Base-by-base conservation (phyloP, 495 filamentous ascomycete species). In the Friedmanniomyces endolithicus region DNA sequence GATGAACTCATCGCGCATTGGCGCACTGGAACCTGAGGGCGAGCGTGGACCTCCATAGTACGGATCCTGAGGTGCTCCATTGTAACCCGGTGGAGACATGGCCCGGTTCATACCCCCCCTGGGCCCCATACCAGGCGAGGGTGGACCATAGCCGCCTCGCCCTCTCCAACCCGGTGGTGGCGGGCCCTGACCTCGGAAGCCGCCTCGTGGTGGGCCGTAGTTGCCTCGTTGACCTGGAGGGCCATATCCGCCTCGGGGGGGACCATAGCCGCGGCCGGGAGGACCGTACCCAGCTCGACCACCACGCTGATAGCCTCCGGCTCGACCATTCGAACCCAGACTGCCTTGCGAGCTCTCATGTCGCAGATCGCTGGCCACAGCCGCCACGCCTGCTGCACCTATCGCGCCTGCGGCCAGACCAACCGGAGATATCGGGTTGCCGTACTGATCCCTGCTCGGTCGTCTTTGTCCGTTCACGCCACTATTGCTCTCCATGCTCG, bases 341-440 rank as follows among this genome's bases (percentile, higher is more conserved):
- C 55, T 47, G 25, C 58, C 54, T 39, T 63, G 62, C 8, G 61
- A 63, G 53, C 82, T 81, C 39, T 81, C 79, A 53, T 76, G 72
- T 57, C 77, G 75, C 65, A 82, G 66, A 11, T 48, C 70, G 61
- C 0, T 71, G 70, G 47, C 54, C 8, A 19, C 65, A 81, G 56
- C 83, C 77, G 19, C 48, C 52, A 55, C 50, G 17, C 23, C 44
- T 56, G 6, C 60, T 53, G 39, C 53, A 35, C 41, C 52, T 41
- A 37, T 47, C 16, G 33, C 8, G 33, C 16, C 60, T 54, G 41
- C 53, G 34, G 48, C 52, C 35, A 40, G 33, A 6, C 6, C 14
- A 14, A n/a, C 34, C 17, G 37, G 37, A n/a, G 37, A 41, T 6
- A 84, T 65, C 11, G 78, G 74, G 61, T 85, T 86, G 11, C 84